Conservation (phyloP, 768 basidiomycete genomes). For the Lactarius hatsudake region DNA sequence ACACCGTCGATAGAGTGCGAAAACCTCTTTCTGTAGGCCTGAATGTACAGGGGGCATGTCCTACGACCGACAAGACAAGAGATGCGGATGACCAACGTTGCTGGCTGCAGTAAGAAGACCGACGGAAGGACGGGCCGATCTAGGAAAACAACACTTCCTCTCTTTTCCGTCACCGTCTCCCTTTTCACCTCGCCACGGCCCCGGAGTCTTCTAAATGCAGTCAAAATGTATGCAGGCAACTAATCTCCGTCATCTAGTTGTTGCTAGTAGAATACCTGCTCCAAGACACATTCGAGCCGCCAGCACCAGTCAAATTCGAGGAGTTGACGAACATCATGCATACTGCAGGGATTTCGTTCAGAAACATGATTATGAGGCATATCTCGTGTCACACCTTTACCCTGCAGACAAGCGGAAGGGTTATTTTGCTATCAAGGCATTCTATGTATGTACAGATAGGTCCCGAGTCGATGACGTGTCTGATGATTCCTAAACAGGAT, state of each 20-base stretch:
- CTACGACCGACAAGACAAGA: not conserved
- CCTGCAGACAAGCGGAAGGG: conserved; percentile 61
- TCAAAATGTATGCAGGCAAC: conserved; percentile 1
- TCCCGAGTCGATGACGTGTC: not conserved
- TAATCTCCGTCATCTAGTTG: not conserved
- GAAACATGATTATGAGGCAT: conserved; percentile 82
- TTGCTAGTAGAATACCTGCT: not conserved
- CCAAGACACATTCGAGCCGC: conserved; percentile 2
- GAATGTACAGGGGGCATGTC: conserved; percentile 38
- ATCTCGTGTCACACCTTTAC: conserved; percentile 66
- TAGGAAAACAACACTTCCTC: not conserved
- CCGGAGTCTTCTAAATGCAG: not conserved
- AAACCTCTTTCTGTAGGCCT: conserved; percentile 52
- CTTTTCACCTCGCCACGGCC: not conserved
- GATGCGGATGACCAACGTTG: no score
- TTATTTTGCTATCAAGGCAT: conserved; percentile 79
- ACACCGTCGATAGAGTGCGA: conserved; percentile 55
- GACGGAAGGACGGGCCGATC: not conserved
- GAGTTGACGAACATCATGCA: conserved; percentile 42
- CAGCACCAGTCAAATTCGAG: conserved; percentile 27
- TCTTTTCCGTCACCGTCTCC: not conserved
- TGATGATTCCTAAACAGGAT: conserved; percentile 42
- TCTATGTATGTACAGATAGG: conserved; percentile 57
- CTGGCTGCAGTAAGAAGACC: not conserved
- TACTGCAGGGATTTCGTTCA: conserved; percentile 74